Evolutionary conservation across 208 protist species (phyloP), one percentile per base, ranked within the genome.

Genomic region (Leishmania tropica): DNA sequence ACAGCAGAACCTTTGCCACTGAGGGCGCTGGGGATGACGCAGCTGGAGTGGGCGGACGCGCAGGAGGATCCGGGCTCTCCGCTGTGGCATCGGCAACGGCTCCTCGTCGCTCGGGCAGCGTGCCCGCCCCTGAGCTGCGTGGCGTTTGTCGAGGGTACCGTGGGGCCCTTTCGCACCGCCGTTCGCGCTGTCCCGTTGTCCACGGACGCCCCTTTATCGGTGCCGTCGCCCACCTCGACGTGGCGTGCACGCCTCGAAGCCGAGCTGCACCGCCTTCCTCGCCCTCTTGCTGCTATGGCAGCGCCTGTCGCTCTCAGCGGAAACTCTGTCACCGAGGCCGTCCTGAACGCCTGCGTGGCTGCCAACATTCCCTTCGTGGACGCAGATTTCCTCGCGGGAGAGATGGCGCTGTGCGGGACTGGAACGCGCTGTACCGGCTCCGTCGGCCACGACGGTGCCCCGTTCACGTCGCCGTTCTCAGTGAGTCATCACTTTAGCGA

Each of bases 321-420:
- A 24, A 45, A 42, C 28, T 21, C 3, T 28, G 54, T 51, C 80
- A 48, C 53, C 15, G 80, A 78, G 80, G 45, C 47, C 21, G 21
- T 31, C 19, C 54, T 83, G 47, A 21, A 21, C 10, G 24, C 51
- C 45, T 83, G 80, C 56, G 72, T 83, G 35, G 51, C 48, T 15
- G 80, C 67, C 3, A 82, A 76, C 48, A 79, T 83, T 17, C 64
- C 75, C 24, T 91, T 91, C 74, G 79, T 89, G 19, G 88, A 89
- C 70, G 76, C 79, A 31, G 42, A 31, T 13, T 91, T 91, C 54
- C 80, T 75, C 56, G 75, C 81, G 15, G 54, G 81, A 35, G 83
- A 87, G 70, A 86, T 76, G 21, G 79, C 60, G 8, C 83, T 85
- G 75, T 80, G 83, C n/a, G 51, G 37, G 40, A 35, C n/a, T 54